phyloP scores from a whole-genome alignment of 2,329 filamentous ascomycete genomes.

The Juglanconis oblonga region DNA sequence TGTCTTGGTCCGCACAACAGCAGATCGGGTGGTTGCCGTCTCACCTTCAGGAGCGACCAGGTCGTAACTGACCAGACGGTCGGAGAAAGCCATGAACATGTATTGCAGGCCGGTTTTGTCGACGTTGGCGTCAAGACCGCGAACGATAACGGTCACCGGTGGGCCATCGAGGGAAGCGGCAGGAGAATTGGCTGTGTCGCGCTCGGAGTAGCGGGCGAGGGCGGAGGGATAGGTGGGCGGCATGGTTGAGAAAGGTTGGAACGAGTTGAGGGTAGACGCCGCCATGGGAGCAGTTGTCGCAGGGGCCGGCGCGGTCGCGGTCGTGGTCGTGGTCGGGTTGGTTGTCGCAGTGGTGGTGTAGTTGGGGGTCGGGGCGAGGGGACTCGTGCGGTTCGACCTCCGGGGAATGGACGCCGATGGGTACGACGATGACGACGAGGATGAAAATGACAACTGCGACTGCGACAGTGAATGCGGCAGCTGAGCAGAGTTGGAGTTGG shows the following conservation, averaged over 20 bases:
- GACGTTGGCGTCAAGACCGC: conserved; percentile 26
- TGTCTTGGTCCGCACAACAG: conserved; percentile 52
- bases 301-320: conserved; percentile 21
- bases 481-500: background rate
- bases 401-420: conserved; percentile 35
- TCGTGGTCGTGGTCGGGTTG: conserved; percentile 29
- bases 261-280: conserved; percentile 40
- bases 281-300: conserved; percentile 40
- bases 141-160: background rate
- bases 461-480: conserved; percentile 7
- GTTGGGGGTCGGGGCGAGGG: conserved; percentile 26
- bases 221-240: conserved; percentile 33
- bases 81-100: conserved; percentile 55
- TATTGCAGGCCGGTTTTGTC: conserved; percentile 51
- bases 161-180: background rate
- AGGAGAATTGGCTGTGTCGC: conserved; percentile 28
- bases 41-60: conserved; percentile 47
- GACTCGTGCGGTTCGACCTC: conserved; percentile 30
- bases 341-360: conserved; percentile 25
- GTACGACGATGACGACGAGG: conserved; percentile 24
- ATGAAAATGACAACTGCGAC: conserved; percentile 26
- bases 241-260: conserved; percentile 26
- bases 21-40: conserved; percentile 49
- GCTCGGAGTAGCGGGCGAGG: conserved; percentile 32
- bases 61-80: conserved; percentile 51